These are phyloP conservation scores for Leccinum fibrillosum DNA, from an alignment of 768 basidiomycete genomes.

Conservation along the genomic window DNA sequence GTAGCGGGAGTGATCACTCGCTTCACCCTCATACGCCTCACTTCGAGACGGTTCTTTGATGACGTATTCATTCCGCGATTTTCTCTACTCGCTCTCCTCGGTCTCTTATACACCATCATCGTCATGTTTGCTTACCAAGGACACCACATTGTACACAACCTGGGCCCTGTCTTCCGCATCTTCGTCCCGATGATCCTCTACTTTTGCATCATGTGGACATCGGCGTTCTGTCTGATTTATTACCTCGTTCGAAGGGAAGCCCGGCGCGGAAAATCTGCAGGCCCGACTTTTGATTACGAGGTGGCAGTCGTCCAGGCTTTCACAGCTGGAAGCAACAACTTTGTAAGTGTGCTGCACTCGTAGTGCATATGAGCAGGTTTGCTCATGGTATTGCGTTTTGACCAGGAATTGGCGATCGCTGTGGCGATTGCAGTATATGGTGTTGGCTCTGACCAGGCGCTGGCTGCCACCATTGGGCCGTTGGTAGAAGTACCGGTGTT, in stretches of 20 bases:
- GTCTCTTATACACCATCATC: constrained; percentile 77
- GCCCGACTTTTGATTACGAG: constrained; percentile 49
- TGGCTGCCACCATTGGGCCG: constrained; percentile 78
- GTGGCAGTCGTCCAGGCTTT: constrained; percentile 77
- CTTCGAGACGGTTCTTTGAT: constrained; percentile 48
- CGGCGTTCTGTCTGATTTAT: constrained; percentile 58
- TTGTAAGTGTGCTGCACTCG: constrained; percentile 39
- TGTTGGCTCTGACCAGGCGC: constrained; percentile 70
- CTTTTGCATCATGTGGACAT: constrained; percentile 74
- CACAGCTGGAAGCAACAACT: constrained; percentile 78
- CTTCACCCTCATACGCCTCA: constrained; percentile 45
- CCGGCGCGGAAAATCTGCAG: not conserved
- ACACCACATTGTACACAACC: constrained; percentile 68
- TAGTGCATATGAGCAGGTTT: not conserved
- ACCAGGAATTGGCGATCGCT: constrained; percentile 78
- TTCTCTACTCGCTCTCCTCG: constrained; percentile 65
- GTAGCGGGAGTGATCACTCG: constrained; percentile 70
- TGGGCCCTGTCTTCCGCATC: constrained; percentile 75
- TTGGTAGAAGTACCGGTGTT: constrained; percentile 80
- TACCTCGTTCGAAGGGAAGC: constrained; percentile 39
- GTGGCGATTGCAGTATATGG: constrained; percentile 78
- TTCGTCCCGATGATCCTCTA: constrained; percentile 80
- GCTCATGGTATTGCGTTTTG: not conserved
- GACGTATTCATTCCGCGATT: constrained; percentile 62
- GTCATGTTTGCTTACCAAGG: constrained; percentile 71